Evolutionary conservation across 345 rosid genomes (phyloP), one percentile per base, ranked within the genome.

Genomic region (Alliaria petiolata): DNA sequence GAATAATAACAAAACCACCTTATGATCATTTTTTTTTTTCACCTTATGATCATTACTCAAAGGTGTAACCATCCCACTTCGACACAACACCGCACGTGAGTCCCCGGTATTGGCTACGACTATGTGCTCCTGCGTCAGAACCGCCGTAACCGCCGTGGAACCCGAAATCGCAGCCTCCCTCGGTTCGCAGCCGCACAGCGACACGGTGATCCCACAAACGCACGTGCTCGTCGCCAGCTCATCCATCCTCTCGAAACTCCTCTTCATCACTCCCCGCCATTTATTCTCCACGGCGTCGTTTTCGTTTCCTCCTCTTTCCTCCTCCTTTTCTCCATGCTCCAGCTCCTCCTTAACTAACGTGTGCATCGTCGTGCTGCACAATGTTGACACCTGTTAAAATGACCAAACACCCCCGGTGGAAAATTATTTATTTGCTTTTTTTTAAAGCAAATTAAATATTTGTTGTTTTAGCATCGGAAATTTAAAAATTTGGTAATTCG

Each of bases 81-180:
- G 85, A 66, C 85, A 82, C 40, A 87, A 60, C 47, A 85, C 85
- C 3, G 85, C 92, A 35, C 87, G 81, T 5, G 87, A 87, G 46
- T 78, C 83, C 11, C 92, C 92, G 17, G 83, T 81, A 11, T 82
- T 85, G 1, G 92, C 86, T 5, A 85, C 85, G 14, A 83, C 31
- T 1, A 85, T 70, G 34, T 74, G 80, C 0, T 71, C 67, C 15
- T 76, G 74, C 1, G 85, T 59, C 4, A 87, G 26, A 55, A 85
- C 60, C 1, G 83, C 81, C 5, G 80, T 76, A 19, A 82, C 75
- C 6, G 91, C 88, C 0, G 88, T 76, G 7, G 85, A 82, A 12
- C 85, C 82, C 5, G 36, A 28, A 7, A 77, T 53, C n/a, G 39
- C 62, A 31, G 56, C 28, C 4, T 71, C 72, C 39, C 54, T 34